A percentile compares a stretch with the other conserved stretches of the same genome.
phyloP scores from a whole-genome alignment of 345 rosid species.

The Excoecaria agallocha region DNA sequence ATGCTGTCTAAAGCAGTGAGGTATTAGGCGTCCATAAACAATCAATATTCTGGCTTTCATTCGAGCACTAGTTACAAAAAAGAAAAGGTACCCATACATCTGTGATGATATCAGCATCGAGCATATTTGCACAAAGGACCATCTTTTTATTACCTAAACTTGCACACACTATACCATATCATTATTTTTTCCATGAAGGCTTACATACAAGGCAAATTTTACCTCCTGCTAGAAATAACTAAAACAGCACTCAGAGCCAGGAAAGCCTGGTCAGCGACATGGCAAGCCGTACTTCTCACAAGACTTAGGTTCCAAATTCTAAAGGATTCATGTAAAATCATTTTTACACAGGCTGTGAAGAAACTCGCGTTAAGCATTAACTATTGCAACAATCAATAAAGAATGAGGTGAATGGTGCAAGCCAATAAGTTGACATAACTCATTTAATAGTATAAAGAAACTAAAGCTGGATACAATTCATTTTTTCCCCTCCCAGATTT shows the following conservation, averaged over 20 bases:
- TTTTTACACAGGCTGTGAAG: not conserved
- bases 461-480: not conserved
- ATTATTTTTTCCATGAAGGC: not conserved
- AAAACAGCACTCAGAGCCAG: not conserved
- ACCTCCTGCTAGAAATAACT: not conserved
- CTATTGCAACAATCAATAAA: not conserved
- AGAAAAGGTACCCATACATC: not conserved
- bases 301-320: not conserved
- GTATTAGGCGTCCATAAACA: not conserved
- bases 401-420: not conserved
- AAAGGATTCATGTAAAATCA: not conserved
- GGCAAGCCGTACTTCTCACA: not conserved
- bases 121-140: not conserved
- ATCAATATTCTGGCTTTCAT: not conserved
- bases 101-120: not conserved
- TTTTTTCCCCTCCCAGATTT: slow-evolving; percentile 3
- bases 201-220: not conserved
- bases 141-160: not conserved
- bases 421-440: not conserved
- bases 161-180: slow-evolving; percentile 1
- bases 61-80: not conserved
- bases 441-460: not conserved
- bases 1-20: not conserved
- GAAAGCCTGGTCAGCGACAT: slow-evolving; percentile 1
- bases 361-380: not conserved